Evolutionary conservation across 768 basidiomycete species (phyloP), one percentile per base, ranked within the genome.

Genomic region (Lyophyllum decastes): DNA sequence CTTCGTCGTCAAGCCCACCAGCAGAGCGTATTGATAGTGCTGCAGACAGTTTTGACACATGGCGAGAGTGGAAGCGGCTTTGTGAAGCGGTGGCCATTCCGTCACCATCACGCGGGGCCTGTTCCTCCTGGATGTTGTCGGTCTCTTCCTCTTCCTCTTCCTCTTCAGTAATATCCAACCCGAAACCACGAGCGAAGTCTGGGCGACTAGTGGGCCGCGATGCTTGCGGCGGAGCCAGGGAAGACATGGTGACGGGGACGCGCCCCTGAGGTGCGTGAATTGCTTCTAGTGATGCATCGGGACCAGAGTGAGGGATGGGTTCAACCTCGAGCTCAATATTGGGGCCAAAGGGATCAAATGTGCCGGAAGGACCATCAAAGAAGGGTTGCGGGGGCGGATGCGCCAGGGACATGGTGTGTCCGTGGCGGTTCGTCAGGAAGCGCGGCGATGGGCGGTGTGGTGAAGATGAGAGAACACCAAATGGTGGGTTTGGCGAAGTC

Each of bases 121-220:
- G 54, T 35, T 67, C 56, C 9, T 63, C 65, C 8, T 69, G 65
- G 22, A 57, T 51, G 26, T 69, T 60, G 52, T 66, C 75, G 49
- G 81, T 82, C 58, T 78, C 80, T 41, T 82, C 82, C 62, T 91
- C 90, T 41, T 82, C 82, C 62, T 91, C 90, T 35, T 82, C 86
- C 65, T 92, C 90, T 58, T 90, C 86, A 2, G 90, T 86, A 56
- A 86, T 83, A 59, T 94, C 90, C 55, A 94, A 67, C 11, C 92
- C 90, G 72, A 94, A 94, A 5, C 92, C 92, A 59, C 87, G 81
- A 49, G 74, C 72, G 66, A 93, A 94, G 70, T 94, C 91, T 4
- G 88, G 84, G 34, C 84, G 78, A 44, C 78, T 86, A 55, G 81
- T 74, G 7, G 81, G 77, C 19, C 78, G 78, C 22, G 79, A 77